Evolutionary conservation across 179 eudicot genomes (phyloP).

Genomic region (Pouteria campechiana): DNA sequence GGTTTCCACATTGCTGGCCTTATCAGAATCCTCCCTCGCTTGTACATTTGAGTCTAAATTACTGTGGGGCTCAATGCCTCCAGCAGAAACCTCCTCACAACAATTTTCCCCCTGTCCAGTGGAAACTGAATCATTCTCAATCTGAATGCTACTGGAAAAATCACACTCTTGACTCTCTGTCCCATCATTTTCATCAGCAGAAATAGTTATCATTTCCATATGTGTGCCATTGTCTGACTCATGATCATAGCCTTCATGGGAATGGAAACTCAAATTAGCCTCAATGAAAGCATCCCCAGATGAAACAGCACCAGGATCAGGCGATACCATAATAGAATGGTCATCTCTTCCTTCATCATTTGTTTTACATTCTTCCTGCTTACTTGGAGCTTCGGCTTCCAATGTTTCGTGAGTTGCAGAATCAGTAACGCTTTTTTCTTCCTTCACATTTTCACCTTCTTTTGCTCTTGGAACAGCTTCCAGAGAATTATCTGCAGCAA

Average conservation of each 20-base stretch:
- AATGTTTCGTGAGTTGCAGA: slow-evolving; percentile 13
- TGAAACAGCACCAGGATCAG: slow-evolving; percentile 11
- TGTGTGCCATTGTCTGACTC: not conserved
- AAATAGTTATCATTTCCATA: too few relatives aligned
- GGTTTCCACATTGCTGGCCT: too few relatives aligned
- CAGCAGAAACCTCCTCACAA: slow-evolving; percentile 15
- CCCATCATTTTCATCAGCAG: too few relatives aligned
- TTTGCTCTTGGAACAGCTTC: slow-evolving; percentile 7
- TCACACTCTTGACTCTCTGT: too few relatives aligned
- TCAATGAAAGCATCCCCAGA: too few relatives aligned
- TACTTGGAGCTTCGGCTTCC: slow-evolving; percentile 9
- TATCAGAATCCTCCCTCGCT: slow-evolving; percentile 22
- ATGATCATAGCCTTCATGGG: slow-evolving; percentile 6
- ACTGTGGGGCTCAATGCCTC: slow-evolving; percentile 11
- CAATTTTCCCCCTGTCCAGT: too few relatives aligned
- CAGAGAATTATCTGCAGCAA: too few relatives aligned
- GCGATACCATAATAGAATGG: slow-evolving; percentile 11
- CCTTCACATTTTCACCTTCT: slow-evolving; percentile 19
- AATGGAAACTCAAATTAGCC: not conserved
- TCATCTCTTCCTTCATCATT: slow-evolving; percentile 14
- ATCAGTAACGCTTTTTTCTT: slow-evolving; percentile 19
- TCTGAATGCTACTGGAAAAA: slow-evolving; percentile 8
- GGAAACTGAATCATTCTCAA: too few relatives aligned
- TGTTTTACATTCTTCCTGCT: slow-evolving; percentile 23
- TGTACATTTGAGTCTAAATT: slow-evolving; percentile 15